Evolutionary conservation across 2,329 filamentous ascomycete genomes (phyloP), one percentile per base, ranked within the genome.

Genomic region (Aspergillus piperis): DNA sequence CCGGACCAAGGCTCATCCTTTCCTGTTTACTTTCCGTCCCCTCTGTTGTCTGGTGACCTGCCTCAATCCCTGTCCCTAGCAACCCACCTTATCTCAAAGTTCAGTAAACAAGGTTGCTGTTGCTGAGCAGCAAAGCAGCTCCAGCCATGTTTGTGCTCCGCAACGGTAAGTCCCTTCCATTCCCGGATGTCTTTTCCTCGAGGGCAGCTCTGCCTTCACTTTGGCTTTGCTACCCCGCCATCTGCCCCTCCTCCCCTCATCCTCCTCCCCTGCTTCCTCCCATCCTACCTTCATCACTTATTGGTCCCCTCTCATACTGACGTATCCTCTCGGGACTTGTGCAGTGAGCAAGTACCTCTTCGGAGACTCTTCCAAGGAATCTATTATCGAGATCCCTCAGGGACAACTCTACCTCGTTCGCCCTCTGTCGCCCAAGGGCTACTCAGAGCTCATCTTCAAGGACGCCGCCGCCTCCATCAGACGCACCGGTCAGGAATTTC

Each of bases 371-470:
- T 91, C 88, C 75, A 94, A 97, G 77, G 93, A 98, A 81, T 90
- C 92, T 51, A 87, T 99, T 73, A 92, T 96, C 78, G 93, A 98
- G 75, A 88, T 99, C 47, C 88, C 93, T 15, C 92, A 98, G 77
- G 95, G 95, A 73, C 93, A 98, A 78, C 91, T 99, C 48, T 99
- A 97, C 78, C 89, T 99, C 68, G 95, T 99, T 70, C 91, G 95
- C 70, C 95, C 95, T 10, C 86, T 92, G 53, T 98, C 94, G 7
- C 92, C 94, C 59, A 99, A 99, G 77, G 95, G 95, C 66, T 98
- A 97, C 76, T 97, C 94, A 1, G 95, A 99, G 78, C 92, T 98
- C 74, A 96, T 99, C 78, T 99, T 97, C 84, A 96, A 95, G 78
- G 95, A 99, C 87, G 90, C 92, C 41, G 90, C 92, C 50, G 92